Base-by-base conservation (phyloP, 495 filamentous ascomycete species). In the Aspergillus sclerotiicarbonarius region DNA sequence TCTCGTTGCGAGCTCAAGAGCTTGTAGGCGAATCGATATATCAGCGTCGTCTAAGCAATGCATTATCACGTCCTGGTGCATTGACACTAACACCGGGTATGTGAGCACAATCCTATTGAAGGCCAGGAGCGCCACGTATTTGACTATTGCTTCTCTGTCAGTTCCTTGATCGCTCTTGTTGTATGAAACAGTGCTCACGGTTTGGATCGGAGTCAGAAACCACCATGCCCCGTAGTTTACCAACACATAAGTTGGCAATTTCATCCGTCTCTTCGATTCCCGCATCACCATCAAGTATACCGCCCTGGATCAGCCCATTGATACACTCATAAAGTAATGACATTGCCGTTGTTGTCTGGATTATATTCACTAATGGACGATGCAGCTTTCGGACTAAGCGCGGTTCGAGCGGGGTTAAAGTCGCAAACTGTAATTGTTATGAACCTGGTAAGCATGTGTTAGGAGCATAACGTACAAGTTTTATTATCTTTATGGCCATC, bases 401-500 rank as follows among this genome's bases (percentile, higher is more conserved):
- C 8, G 94, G 94, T 69, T 98, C 94, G 8, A 98, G 74, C 0
- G 94, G 94, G 3, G 91, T 98, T 60, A 98, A 79, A 15, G 89
- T 96, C 37, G 94, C 92, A 81, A 98, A 98, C 90, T 96, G 66
- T 5, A 51, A 15, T 32, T 5, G 54, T 71, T 43, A 72, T 62
- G 49, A 56, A 50, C 15, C 2, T 49, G 4, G 53, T 32, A 4
- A 8, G 20, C 33, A 55, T 3, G 7, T 29, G 7, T 9, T 15
- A 30, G 19, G 15, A 15, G 8, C 12, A 4, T 12, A 16, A 46
- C 16, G 58, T 66, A 94, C 92, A 51, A 98, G 82, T 70, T 98
- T 98, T 67, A 98, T 98, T 54, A 98, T 84, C 65, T 98, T 98
- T 67, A 98, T 98, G 32, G 91, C 92, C 93, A 98, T 98, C 94